phyloP scores from a whole-genome alignment of 148 eudicot genomes.

The Rhododendron molle region DNA sequence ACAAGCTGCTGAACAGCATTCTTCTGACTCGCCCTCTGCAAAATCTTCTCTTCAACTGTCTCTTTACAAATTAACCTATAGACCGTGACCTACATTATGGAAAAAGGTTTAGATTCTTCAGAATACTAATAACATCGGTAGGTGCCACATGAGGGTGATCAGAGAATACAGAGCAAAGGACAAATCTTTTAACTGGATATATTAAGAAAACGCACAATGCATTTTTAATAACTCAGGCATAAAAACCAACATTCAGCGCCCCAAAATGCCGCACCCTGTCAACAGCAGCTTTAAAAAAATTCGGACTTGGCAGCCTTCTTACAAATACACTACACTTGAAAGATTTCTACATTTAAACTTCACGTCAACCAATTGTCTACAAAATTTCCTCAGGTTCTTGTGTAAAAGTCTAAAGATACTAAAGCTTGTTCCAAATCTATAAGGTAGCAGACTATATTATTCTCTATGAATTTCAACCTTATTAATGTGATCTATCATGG shows the following conservation, averaged over 20 bases:
- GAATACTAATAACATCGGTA: not conserved
- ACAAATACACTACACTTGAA: not conserved
- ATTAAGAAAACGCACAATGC: not conserved
- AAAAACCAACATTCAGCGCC: not conserved
- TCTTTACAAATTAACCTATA: slow-evolving; percentile 95
- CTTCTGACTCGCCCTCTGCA: slow-evolving; percentile 95
- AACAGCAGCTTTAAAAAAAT: not conserved
- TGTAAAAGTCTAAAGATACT: not conserved
- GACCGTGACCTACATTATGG: slow-evolving; percentile 69
- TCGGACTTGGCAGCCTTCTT: not conserved
- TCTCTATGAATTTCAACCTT: not conserved
- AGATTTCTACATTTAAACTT: not conserved
- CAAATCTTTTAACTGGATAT: not conserved
- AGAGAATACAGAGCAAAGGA: not conserved
- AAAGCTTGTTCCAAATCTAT: not conserved
- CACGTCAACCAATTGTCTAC: not conserved
- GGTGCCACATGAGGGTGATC: not conserved
- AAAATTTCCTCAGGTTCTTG: not conserved
- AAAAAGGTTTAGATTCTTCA: slow-evolving; percentile 1
- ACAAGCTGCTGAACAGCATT: slow-evolving; percentile 97
- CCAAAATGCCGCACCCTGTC: not conserved
- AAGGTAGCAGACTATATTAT: not conserved
- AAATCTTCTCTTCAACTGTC: slow-evolving; percentile 93
- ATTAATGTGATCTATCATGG: not conserved
- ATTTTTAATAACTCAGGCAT: not conserved